Evolutionary conservation across 192 early-diverging fungal species (phyloP).

Genomic region (Coemansia pectinata): DNA sequence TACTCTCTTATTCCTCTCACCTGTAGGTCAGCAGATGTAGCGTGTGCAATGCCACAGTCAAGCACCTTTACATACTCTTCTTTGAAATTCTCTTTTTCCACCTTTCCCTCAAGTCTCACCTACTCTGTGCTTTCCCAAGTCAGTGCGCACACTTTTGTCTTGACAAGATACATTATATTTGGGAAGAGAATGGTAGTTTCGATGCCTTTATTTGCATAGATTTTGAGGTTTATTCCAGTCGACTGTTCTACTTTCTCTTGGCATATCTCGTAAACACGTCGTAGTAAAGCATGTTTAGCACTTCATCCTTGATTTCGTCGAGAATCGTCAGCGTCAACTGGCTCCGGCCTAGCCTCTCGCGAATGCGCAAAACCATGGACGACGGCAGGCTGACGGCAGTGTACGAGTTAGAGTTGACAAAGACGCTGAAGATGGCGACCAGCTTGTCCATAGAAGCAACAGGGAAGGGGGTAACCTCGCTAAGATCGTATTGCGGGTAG

Average conservation of each 20-base stretch:
- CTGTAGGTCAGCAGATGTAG: neutral
- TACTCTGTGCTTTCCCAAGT: neutral
- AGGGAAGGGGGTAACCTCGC: conserved; percentile 37
- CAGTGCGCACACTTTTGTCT: neutral
- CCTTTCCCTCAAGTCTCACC: neutral
- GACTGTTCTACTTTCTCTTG: conserved; percentile 12
- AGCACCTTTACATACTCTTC: neutral
- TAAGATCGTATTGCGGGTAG: conserved; percentile 40
- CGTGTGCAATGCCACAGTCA: neutral
- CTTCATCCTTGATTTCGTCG: conserved; percentile 52
- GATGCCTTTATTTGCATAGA: neutral
- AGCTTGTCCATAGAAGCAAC: conserved; percentile 51
- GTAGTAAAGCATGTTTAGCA: conserved; percentile 52
- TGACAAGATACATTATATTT: neutral
- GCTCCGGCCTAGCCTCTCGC: conserved; percentile 35
- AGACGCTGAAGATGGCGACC: conserved; percentile 48
- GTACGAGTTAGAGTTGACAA: conserved; percentile 50
- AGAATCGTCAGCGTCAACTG: conserved; percentile 44
- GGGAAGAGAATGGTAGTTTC: neutral
- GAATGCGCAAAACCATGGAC: conserved; percentile 36
- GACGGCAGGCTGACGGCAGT: conserved; percentile 44
- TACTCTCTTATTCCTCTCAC: neutral
- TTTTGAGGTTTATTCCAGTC: neutral
- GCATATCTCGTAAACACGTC: conserved; percentile 51
- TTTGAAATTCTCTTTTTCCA: neutral